A percentile compares a stretch with the other conserved stretches of the same genome.
Evolutionary conservation across 257 asterid genomes (phyloP).

Genomic region (Dorcoceras hygrometricum): DNA sequence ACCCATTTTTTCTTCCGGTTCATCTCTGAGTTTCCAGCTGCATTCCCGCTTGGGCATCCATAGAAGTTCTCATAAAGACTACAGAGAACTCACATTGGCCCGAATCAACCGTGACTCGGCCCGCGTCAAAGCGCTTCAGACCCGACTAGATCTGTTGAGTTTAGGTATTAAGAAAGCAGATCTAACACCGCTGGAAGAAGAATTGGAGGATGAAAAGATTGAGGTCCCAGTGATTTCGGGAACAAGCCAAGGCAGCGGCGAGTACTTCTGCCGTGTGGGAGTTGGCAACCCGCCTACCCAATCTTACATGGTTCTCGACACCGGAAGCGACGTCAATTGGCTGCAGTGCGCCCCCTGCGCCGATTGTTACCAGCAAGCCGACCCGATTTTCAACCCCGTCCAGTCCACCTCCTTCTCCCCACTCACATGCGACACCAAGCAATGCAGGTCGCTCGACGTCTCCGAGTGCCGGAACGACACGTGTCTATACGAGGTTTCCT

Average conservation of each 20-base stretch:
- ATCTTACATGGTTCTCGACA: conserved; percentile 80
- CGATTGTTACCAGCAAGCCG: conserved; percentile 93
- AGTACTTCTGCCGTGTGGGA: conserved; percentile 85
- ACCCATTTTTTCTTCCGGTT: conserved; percentile 18
- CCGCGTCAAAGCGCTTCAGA: conserved; percentile 63
- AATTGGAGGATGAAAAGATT: conserved; percentile 49
- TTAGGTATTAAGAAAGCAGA: conserved; percentile 49
- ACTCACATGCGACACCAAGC: conserved; percentile 64
- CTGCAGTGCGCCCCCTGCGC: conserved; percentile 92
- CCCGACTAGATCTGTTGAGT: conserved; percentile 70
- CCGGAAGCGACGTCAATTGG: conserved; percentile 96
- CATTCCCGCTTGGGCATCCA: conserved; percentile 66
- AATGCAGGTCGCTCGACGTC: conserved; percentile 82
- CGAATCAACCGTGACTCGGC: conserved; percentile 78
- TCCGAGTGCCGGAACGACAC: conserved; percentile 66
- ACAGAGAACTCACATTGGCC: conserved; percentile 50
- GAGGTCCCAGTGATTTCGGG: conserved; percentile 77
- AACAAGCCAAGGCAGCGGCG: conserved; percentile 96
- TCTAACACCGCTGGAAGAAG: conserved; percentile 62
- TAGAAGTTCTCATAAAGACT: conserved; percentile 42
- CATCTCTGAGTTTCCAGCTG: conserved; percentile 43
- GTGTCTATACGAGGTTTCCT: conserved; percentile 82
- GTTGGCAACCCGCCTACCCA: conserved; percentile 72
- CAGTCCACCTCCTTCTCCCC: conserved; percentile 58
- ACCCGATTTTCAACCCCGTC: conserved; percentile 86